Evolutionary conservation across 768 basidiomycete genomes (phyloP), one percentile per base, ranked within the genome.

Genomic region (Mycena crocata): DNA sequence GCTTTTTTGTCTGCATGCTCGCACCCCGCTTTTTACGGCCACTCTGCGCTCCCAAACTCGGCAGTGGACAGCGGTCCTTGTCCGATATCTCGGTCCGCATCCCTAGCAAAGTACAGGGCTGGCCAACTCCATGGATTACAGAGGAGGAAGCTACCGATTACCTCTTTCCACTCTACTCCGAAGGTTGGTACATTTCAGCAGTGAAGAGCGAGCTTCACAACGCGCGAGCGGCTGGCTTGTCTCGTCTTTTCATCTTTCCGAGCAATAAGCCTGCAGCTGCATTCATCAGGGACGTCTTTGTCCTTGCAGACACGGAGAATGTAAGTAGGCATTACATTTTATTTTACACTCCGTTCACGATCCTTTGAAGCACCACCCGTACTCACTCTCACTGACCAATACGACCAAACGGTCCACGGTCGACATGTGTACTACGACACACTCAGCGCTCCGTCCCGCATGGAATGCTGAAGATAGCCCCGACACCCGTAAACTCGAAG

Each of bases 51-150:
- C 35, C n/a, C 13, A 48, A 24, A 48, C 45, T 45, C 39, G 37
- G 28, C 37, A 10, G 21, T 17, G 37, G 52, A 10, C 66, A 60
- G 7, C 48, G 66, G 21, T 40, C 58, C 14, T 24, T 62, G 34
- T 66, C 65, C 14, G 46, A 59, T 50, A 45, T 37, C 10, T 24
- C 44, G 19, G 12, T 63, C 14, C 51, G 48, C 2, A 39, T 64
- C 17, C 61, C 66, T 23, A 9, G 8, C 21, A 71, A 61, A 37
- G 9, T 50, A 1, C 64, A 67, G 31, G 57, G 62, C 40, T 71
- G 66, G 66, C 70, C 70, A 5, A 71, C 66, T 4, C 62, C 66
- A 3, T 71, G 66, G 67, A 65, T 71, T 23, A 61, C 66, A 28
- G 54, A 66, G 26, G 48, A 44, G 6, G 69, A 70, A 14, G 64